phyloP scores from a whole-genome alignment of 1,284 basidiomycete genomes.

The Malassezia yamatoensis region DNA sequence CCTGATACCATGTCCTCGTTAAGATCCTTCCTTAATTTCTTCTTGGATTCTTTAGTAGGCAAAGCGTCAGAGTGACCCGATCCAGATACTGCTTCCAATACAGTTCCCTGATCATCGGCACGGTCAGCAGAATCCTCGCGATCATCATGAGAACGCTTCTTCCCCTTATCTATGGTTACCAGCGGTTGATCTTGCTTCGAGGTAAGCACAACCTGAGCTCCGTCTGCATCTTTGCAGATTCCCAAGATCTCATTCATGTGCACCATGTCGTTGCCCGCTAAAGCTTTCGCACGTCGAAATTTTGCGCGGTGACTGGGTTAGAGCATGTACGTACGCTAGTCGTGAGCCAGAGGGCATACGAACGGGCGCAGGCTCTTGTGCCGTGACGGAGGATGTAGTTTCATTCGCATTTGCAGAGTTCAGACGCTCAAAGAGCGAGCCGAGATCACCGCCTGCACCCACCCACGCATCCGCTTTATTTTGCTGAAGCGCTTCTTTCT shows the following conservation, averaged over 20 bases:
- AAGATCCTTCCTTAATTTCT: too few relatives aligned
- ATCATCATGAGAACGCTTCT: too few relatives aligned
- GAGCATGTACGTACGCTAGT: slow-evolving; percentile 12
- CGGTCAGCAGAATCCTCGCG: too few relatives aligned
- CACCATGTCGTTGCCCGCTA: slow-evolving; percentile 28
- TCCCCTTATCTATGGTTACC: not conserved
- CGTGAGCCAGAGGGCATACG: slow-evolving; percentile 4
- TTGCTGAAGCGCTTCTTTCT: slow-evolving; percentile 35
- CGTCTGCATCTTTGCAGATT: slow-evolving; percentile 14
- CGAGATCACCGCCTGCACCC: slow-evolving; percentile 42
- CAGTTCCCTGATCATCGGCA: too few relatives aligned
- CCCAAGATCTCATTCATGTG: slow-evolving; percentile 45
- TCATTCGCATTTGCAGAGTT: slow-evolving; percentile 32
- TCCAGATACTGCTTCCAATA: too few relatives aligned
- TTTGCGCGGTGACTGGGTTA: slow-evolving; percentile 31
- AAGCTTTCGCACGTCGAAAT: slow-evolving; percentile 41
- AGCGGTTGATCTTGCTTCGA: not conserved
- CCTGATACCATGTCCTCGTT: too few relatives aligned
- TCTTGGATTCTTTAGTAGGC: too few relatives aligned
- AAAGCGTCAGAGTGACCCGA: too few relatives aligned
- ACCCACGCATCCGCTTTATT: slow-evolving; percentile 36
- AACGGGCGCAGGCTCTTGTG: slow-evolving; percentile 7
- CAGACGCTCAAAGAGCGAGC: slow-evolving; percentile 42
- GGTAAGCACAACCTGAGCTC: too few relatives aligned
- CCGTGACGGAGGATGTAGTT: slow-evolving; percentile 15